Base-by-base conservation (phyloP, 805 yeast genomes). In the Saccharomycopsis fodiens region DNA sequence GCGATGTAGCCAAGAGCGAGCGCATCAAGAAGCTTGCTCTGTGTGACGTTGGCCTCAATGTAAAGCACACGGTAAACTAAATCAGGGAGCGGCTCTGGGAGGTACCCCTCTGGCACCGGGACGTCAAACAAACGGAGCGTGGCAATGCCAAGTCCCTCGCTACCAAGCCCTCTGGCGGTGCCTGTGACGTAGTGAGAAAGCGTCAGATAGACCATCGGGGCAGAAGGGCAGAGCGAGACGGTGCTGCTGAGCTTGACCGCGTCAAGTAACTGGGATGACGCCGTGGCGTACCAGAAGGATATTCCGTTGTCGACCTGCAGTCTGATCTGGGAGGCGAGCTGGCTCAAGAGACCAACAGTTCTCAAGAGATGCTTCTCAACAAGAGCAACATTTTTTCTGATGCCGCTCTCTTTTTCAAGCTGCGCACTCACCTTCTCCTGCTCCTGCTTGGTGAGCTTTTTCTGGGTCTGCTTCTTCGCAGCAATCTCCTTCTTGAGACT, bases 381-480 rank as follows among this genome's bases (percentile, higher is more conserved):
- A 0, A 41, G 34, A 6, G 64, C 61, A 3, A 87, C 70, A 2
- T 66, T 59, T 0, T 46, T 38, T 51, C 96, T 73, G 20, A 83
- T 72, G 2, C 50, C 58, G 0, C 74, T 58, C 59, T 93, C 97
- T 51, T 74, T 72, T 0, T 61, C 66, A 17, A 88, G 54, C 57
- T 86, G 91, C 39, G 73, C 76, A 38, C 73, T 73, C 1, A 85
- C 79, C 43, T 74, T 59, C 0, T 57, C 66, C 51, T 78, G 84
- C 49, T 93, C 95, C 57, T 89, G 97, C 52, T 78, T 82, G 2
- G 94, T 72, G 35, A 81, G 66, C 57, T 83, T 84, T 62, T 73
- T 79, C 19, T 55, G 44, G 34, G 47, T 55, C n/a, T 58, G 54
- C 51, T 73, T 70, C 59, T 79, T 79, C 44, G 70, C 69, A 1